These are phyloP conservation scores for Kwoniella mangroviensis DNA, from an alignment of 768 basidiomycete species.

Conservation along the genomic window DNA sequence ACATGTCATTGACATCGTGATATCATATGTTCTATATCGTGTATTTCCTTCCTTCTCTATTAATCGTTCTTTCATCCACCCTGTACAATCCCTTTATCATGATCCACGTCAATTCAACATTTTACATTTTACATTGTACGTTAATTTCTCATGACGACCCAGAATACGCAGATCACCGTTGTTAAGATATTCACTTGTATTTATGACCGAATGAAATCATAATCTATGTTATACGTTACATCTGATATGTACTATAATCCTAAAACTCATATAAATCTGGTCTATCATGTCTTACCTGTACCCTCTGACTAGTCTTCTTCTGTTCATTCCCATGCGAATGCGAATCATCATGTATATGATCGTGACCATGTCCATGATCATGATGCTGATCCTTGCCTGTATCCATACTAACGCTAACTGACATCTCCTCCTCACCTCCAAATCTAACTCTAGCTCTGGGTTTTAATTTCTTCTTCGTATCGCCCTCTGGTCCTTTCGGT, in stretches of 20 bases:
- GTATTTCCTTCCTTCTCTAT: no score
- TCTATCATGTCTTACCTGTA: conserved; percentile 51
- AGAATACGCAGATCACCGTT: no score
- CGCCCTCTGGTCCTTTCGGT: conserved; percentile 18
- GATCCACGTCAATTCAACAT: no score
- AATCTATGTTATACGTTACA: no score
- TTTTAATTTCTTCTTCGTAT: conserved; percentile 37
- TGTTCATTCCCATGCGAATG: conserved; percentile 32
- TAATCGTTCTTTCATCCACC: no score
- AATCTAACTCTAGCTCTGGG: conserved; percentile 46
- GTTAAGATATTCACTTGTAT: no score
- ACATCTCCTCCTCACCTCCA: conserved; percentile 43
- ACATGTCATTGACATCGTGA: no score
- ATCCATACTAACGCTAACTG: conserved; percentile 8
- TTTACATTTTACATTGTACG: no score
- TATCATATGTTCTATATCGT: no score
- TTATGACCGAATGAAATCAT: no score
- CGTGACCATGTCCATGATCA: conserved; percentile 15
- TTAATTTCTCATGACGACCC: no score
- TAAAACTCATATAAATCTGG: conserved; percentile 58
- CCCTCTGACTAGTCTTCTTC: conserved; percentile 16
- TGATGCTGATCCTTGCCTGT: neutral
- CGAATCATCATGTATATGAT: conserved; percentile 28
- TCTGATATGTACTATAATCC: neutral
- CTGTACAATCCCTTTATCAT: no score